Evolutionary conservation across 2,329 filamentous ascomycete genomes (phyloP).

Genomic region (Aspergillus transmontanensis): DNA sequence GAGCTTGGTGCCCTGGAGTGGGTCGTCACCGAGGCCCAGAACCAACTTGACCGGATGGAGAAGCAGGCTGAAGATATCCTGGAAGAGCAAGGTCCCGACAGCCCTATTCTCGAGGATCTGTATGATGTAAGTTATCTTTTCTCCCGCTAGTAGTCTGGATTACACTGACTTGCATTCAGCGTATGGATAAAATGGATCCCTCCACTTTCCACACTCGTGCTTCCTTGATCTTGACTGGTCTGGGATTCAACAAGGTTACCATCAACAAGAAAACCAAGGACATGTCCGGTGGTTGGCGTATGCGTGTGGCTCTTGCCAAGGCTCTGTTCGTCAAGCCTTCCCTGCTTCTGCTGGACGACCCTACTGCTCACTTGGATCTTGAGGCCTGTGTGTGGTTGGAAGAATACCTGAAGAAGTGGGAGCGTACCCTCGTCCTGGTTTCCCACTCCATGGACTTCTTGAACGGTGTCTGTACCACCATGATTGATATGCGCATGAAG

Average conservation of each 20-base stretch:
- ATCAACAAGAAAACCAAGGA: conserved; percentile 99
- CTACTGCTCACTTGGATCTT: conserved; percentile 97
- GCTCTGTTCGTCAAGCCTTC: conserved; percentile 98
- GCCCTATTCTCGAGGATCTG: conserved; percentile 84
- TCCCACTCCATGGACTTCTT: conserved; percentile 99
- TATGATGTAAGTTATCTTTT: conserved; percentile 75
- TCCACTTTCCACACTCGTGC: conserved; percentile 95
- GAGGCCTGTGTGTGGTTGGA: conserved; percentile 99
- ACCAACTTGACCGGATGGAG: conserved; percentile 88
- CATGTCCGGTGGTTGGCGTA: conserved; percentile 99
- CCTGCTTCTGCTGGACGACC: conserved; percentile 93
- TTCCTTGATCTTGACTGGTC: conserved; percentile 94
- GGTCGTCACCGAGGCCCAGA: conserved; percentile 93
- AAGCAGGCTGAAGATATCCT: conserved; percentile 85
- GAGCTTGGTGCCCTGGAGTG: conserved; percentile 93
- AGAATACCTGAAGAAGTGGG: conserved; percentile 99
- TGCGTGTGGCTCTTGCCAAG: conserved; percentile 97
- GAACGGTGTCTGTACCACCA: conserved; percentile 96
- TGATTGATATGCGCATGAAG: conserved; percentile 96
- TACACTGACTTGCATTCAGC: conserved; percentile 56
- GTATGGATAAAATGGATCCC: conserved; percentile 98
- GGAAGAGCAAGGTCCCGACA: conserved; percentile 90
- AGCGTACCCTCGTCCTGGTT: conserved; percentile 91
- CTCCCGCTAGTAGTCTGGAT: not conserved
- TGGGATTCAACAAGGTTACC: conserved; percentile 97